Percentiles rank a stretch among this genome's conserved stretches.
Evolutionary conservation across 371 early-diverging fungal genomes (phyloP).

Genomic region (Umbelopsis sp.): DNA sequence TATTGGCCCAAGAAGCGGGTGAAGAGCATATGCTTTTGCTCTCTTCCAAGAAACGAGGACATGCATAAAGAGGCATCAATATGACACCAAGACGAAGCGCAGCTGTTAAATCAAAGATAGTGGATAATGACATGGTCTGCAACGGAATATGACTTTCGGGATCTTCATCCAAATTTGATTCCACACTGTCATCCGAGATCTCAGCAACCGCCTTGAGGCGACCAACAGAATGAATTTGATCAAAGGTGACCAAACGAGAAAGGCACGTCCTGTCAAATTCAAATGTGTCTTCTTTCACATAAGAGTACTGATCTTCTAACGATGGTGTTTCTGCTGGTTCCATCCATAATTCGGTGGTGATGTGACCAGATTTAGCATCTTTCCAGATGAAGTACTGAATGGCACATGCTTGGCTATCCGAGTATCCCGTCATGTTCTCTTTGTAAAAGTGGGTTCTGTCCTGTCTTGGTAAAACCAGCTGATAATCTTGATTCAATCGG

Average conservation of each 20-base stretch:
- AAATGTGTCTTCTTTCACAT: slow-evolving; percentile 54
- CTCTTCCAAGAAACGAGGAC: slow-evolving; percentile 36
- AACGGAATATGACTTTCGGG: slow-evolving; percentile 21
- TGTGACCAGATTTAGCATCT: slow-evolving; percentile 56
- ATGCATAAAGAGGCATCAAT: slow-evolving; percentile 45
- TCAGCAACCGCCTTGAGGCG: slow-evolving; percentile 41
- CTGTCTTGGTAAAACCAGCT: slow-evolving; percentile 58
- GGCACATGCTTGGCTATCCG: slow-evolving; percentile 33
- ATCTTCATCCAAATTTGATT: not conserved
- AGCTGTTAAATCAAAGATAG: slow-evolving; percentile 49
- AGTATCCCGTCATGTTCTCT: slow-evolving; percentile 26
- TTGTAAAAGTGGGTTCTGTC: slow-evolving; percentile 69
- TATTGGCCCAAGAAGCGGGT: not conserved
- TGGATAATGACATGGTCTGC: slow-evolving; percentile 43
- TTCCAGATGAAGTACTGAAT: slow-evolving; percentile 74
- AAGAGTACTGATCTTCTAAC: slow-evolving; percentile 37
- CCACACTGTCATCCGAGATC: slow-evolving; percentile 29
- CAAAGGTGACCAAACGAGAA: slow-evolving; percentile 75
- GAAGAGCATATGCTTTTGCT: slow-evolving; percentile 25
- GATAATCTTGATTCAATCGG: slow-evolving; percentile 64
- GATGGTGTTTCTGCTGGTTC: slow-evolving; percentile 61
- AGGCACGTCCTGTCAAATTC: slow-evolving; percentile 63
- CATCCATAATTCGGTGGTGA: slow-evolving; percentile 79
- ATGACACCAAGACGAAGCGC: slow-evolving; percentile 52
- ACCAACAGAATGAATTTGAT: slow-evolving; percentile 72